Evolutionary conservation across 2,329 filamentous ascomycete species (phyloP).

Genomic region (Hymenoscyphus scutula): DNA sequence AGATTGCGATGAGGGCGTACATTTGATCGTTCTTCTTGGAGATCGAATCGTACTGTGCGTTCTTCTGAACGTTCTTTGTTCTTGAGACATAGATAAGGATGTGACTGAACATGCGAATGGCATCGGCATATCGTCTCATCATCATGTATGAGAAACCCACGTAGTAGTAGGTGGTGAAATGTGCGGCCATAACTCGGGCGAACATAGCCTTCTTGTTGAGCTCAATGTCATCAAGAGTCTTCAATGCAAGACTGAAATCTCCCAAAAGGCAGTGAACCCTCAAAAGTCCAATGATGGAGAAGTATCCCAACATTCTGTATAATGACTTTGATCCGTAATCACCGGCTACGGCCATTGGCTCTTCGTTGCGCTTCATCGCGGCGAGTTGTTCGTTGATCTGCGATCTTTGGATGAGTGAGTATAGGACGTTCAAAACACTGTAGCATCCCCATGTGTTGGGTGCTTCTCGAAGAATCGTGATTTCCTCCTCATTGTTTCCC

Average conservation of each 20-base stretch:
- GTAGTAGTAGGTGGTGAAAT: conserved; percentile 99
- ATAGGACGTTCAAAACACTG: conserved; percentile 97
- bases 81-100: conserved; percentile 98
- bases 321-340: conserved; percentile 93
- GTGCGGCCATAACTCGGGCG: conserved; percentile 96
- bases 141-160: conserved; percentile 99
- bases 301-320: conserved; percentile 98
- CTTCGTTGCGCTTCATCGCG: conserved; percentile 91
- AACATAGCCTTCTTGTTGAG: conserved; percentile 99
- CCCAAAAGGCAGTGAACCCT: conserved; percentile 94
- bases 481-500: conserved; percentile 86
- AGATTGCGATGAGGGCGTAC: conserved; percentile 98
- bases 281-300: conserved; percentile 96
- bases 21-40: conserved; percentile 99
- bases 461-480: conserved; percentile 87
- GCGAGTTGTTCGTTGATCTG: conserved; percentile 97
- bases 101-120: conserved; percentile 99
- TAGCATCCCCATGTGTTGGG: conserved; percentile 99
- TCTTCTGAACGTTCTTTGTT: conserved; percentile 99
- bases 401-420: conserved; percentile 96
- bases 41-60: conserved; percentile 95
- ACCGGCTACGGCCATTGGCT: conserved; percentile 81
- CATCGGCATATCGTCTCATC: conserved; percentile 99
- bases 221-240: conserved; percentile 99
- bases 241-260: conserved; percentile 96